Evolutionary conservation across 1,139 yeast genomes (phyloP).

Genomic region (Suhomyces panamericanus): DNA sequence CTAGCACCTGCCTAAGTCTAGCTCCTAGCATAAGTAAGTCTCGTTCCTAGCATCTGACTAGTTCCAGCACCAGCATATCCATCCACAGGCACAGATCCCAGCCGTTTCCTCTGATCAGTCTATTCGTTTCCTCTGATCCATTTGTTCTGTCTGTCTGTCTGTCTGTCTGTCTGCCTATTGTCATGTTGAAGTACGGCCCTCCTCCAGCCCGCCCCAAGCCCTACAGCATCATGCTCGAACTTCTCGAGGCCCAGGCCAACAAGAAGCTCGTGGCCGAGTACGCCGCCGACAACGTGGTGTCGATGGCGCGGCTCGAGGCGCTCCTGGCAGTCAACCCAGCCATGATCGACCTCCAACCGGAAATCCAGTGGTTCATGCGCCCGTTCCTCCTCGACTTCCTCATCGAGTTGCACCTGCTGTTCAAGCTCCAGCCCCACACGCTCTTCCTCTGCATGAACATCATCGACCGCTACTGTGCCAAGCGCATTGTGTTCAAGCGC

Average conservation of each 20-base stretch:
- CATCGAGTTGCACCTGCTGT: slow-evolving; percentile 76
- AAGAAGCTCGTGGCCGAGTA: slow-evolving; percentile 45
- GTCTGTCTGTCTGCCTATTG: slow-evolving; percentile 8
- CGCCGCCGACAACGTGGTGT: slow-evolving; percentile 30
- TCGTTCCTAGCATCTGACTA: too few relatives aligned
- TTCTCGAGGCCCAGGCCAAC: slow-evolving; percentile 49
- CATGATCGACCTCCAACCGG: slow-evolving; percentile 90
- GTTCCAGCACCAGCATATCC: too few relatives aligned
- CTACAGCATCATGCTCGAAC: slow-evolving; percentile 46
- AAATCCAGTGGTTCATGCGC: slow-evolving; percentile 90
- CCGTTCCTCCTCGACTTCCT: slow-evolving; percentile 83
- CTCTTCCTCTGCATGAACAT: slow-evolving; percentile 77
- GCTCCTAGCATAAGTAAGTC: too few relatives aligned
- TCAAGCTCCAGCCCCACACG: slow-evolving; percentile 76
- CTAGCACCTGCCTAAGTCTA: too few relatives aligned
- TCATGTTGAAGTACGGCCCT: slow-evolving; percentile 40
- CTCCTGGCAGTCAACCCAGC: slow-evolving; percentile 49
- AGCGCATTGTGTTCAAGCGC: slow-evolving; percentile 84
- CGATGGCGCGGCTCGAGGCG: slow-evolving; percentile 33
- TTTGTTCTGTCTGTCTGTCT: too few relatives aligned
- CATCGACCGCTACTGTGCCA: slow-evolving; percentile 88
- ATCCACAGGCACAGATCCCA: too few relatives aligned
- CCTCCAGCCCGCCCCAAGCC: slow-evolving; percentile 41
- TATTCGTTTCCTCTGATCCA: too few relatives aligned
- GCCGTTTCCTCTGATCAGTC: too few relatives aligned